These are phyloP conservation scores for Calocera viscosa DNA, from an alignment of 768 basidiomycete genomes.

Conservation along the genomic window DNA sequence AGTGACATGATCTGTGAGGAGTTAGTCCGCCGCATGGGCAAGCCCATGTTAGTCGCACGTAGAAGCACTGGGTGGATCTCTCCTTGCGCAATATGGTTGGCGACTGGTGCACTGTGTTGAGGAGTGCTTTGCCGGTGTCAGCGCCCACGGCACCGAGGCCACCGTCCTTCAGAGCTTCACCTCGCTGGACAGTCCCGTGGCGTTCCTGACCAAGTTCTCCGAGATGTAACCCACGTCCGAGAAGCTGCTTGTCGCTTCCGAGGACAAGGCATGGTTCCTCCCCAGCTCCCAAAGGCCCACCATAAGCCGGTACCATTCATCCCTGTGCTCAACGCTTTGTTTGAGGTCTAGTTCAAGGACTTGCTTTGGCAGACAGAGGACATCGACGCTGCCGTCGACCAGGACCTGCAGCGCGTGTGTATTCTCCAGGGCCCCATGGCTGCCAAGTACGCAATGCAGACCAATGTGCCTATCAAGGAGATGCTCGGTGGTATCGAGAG, in stretches of 20 bases:
- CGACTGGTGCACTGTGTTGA: constrained; percentile 95
- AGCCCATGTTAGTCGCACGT: constrained; percentile 89
- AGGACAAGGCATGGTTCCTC: constrained; percentile 92
- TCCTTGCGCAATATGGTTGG: constrained; percentile 87
- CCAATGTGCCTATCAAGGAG: constrained; percentile 90
- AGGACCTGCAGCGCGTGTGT: constrained; percentile 95
- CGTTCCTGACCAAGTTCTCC: constrained; percentile 75
- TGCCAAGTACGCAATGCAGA: constrained; percentile 69
- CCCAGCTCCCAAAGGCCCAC: constrained; percentile 85
- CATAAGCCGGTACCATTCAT: constrained; percentile 99
- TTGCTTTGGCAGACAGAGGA: constrained; percentile 97
- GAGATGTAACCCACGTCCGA: constrained; percentile 67
- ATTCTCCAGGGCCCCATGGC: constrained; percentile 96
- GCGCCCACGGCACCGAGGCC: constrained; percentile 58
- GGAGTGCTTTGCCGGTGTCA: constrained; percentile 86
- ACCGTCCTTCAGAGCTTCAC: constrained; percentile 77
- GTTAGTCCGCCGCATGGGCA: constrained; percentile 76
- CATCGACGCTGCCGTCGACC: constrained; percentile 96
- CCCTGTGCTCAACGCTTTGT: constrained; percentile 80
- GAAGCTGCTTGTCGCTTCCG: constrained; percentile 76
- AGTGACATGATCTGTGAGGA: constrained; percentile 99
- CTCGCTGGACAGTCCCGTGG: constrained; percentile 65
- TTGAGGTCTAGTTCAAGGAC: constrained; percentile 99
- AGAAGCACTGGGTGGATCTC: constrained; percentile 85
- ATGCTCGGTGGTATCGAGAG: constrained; percentile 79